Evolutionary conservation across 2,329 filamentous ascomycete species (phyloP).

Genomic region (Fusarium sp.): DNA sequence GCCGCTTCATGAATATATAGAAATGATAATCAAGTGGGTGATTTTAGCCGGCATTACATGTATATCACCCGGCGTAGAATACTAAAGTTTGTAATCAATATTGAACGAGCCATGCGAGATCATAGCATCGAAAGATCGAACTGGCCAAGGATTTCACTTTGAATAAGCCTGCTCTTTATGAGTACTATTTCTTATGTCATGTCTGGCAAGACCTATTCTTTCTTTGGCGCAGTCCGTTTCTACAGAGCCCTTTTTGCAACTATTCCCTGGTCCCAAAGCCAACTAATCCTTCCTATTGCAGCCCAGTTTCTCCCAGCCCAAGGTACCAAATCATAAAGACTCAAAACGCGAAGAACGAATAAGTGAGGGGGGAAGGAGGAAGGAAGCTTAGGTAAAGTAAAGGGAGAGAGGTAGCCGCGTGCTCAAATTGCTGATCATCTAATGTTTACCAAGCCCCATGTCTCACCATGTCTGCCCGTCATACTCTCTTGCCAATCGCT

Average conservation of each 20-base stretch:
- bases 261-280: conserved; percentile 11
- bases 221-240: conserved; percentile 17
- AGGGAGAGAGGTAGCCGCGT: conserved; percentile 2
- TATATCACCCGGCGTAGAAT: neutral
- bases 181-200: neutral
- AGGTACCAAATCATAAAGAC: conserved; percentile 8
- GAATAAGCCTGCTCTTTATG: conserved; percentile 11
- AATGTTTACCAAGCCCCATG: conserved; percentile 29
- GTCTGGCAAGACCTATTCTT: conserved; percentile 3
- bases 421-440: conserved; percentile 31
- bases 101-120: neutral
- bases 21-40: conserved; percentile 13
- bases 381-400: neutral
- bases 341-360: conserved; percentile 16
- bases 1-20: conserved; percentile 22
- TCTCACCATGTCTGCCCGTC: conserved; percentile 20
- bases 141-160: neutral
- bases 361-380: conserved; percentile 8
- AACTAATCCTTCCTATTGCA: neutral
- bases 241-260: conserved; percentile 24
- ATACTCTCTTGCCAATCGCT: conserved; percentile 15
- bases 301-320: neutral
- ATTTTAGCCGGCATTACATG: conserved; percentile 8
- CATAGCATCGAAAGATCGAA: neutral
- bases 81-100: conserved; percentile 11